A percentile compares a stretch with the other conserved stretches of the same genome.
Conservation (phyloP, 2,329 filamentous ascomycete genomes). For the Truncatella angustata region DNA sequence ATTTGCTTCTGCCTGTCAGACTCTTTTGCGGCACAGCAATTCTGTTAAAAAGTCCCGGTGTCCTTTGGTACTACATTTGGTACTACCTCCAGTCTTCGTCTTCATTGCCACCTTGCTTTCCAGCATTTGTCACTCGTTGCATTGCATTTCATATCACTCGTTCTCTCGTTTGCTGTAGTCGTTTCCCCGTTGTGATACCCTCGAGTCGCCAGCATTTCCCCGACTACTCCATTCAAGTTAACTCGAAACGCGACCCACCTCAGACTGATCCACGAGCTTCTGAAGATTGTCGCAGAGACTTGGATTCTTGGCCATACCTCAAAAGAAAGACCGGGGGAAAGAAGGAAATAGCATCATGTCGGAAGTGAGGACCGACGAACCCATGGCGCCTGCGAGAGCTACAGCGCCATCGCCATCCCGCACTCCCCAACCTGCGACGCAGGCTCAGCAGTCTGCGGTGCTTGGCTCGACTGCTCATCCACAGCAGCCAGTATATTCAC, state of each 20-base stretch:
- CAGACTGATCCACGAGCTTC: too few relatives aligned
- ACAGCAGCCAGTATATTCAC: neutral
- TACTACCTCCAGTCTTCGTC: neutral
- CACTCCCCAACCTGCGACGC: neutral
- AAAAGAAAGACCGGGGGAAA: neutral
- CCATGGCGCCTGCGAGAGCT: neutral
- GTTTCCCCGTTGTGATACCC: too few relatives aligned
- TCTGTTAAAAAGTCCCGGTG: neutral
- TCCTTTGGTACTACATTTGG: neutral
- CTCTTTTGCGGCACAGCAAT: neutral
- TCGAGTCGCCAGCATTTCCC: too few relatives aligned
- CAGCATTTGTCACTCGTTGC: constrained; percentile 3
- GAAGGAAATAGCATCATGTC: neutral
- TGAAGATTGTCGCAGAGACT: too few relatives aligned
- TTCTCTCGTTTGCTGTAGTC: too few relatives aligned
- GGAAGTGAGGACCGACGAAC: neutral
- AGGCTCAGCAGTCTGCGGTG: neutral
- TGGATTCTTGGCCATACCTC: too few relatives aligned
- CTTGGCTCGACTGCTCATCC: neutral
- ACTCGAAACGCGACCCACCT: too few relatives aligned
- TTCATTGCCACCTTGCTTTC: neutral
- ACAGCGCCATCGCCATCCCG: too few relatives aligned
- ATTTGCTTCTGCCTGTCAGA: neutral
- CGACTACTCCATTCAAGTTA: too few relatives aligned
- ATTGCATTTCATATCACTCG: neutral